These are phyloP conservation scores for Oenanthe javanica DNA, from an alignment of 140 eudicot species.

Conservation along the genomic window DNA sequence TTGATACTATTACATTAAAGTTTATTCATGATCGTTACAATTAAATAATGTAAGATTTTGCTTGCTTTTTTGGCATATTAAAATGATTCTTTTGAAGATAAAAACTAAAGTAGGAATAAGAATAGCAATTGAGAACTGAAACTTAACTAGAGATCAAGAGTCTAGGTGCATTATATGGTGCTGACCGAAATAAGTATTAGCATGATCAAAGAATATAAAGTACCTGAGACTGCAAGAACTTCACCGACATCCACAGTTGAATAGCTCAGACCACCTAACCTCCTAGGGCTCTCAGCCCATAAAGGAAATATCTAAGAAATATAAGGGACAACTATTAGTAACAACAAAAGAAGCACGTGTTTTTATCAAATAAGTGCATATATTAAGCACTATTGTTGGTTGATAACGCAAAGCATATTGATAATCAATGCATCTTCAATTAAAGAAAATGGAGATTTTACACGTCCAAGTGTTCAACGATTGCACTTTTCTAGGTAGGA, in stretches of 20 bases:
- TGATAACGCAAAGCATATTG: not conserved
- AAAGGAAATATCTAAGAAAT: constrained; percentile 39
- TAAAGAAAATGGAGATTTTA: not conserved
- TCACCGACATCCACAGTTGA: constrained; percentile 38
- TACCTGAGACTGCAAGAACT: constrained; percentile 43
- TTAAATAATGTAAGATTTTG: not conserved
- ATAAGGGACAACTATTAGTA: not conserved
- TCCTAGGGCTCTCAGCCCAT: constrained; percentile 53
- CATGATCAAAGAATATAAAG: not conserved
- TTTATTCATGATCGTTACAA: not conserved
- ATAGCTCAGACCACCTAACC: constrained; percentile 41
- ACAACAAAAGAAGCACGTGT: not conserved
- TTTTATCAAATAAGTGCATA: not conserved
- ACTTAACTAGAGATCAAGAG: not conserved
- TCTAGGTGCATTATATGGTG: not conserved
- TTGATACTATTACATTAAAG: not conserved
- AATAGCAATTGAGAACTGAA: not conserved
- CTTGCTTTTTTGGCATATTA: too few relatives aligned
- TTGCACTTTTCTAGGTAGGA: not conserved
- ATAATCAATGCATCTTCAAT: too few relatives aligned
- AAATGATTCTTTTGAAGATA: too few relatives aligned
- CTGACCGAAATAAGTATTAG: not conserved
- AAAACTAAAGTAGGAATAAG: too few relatives aligned
- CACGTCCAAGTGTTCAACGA: not conserved
- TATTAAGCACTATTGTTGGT: not conserved